Base-by-base conservation (phyloP, 148 eudicot genomes). In the Silene conica region DNA sequence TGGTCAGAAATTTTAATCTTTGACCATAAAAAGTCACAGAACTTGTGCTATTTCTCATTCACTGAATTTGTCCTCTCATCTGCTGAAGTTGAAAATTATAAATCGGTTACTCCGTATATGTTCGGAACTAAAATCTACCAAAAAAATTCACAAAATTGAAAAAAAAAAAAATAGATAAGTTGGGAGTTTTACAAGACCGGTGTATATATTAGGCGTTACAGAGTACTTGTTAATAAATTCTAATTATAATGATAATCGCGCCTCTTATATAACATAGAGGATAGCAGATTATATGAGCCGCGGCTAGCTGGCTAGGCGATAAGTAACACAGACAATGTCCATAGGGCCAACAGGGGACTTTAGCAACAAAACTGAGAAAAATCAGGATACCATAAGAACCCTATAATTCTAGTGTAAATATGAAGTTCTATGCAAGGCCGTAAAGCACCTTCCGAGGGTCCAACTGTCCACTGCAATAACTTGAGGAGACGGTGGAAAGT, bases 381-480 rank as follows among this genome's bases (percentile, higher is more conserved):
- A 65, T 25, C 14, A 6, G 64, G 66, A 61, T 16, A 34, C 16
- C 75, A 55, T 57, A 74, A 19, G 31, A 64, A 8, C 52, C 61
- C 16, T 28, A 50, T 63, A 75, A 9, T 54, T 34, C 0, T 54
- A 12, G 9, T 26, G 16, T 43, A 48, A 52, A 67, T 14, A 63
- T 34, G 15, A 12, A 72, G 20, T 57, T 81, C 76, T 65, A 74
- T 65, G 75, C 68, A 60, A 79, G 74, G 70, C 90, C 92, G 55
- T 83, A 74, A 55, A 86, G 86, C 73, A 92, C 95, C 80, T 85
- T 92, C 18, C 86, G 75, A 38, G 97, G 95, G 75, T 89, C 92
- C 58, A 92, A 81, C 59, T 88, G 92, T 43, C 97, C 97, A 63
- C 95, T 92, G 86, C 90, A 92, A 61, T 92, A 92, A 78, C 97